Conservation (phyloP, 257 asterid genomes). For the Solanum sejunctum region DNA sequence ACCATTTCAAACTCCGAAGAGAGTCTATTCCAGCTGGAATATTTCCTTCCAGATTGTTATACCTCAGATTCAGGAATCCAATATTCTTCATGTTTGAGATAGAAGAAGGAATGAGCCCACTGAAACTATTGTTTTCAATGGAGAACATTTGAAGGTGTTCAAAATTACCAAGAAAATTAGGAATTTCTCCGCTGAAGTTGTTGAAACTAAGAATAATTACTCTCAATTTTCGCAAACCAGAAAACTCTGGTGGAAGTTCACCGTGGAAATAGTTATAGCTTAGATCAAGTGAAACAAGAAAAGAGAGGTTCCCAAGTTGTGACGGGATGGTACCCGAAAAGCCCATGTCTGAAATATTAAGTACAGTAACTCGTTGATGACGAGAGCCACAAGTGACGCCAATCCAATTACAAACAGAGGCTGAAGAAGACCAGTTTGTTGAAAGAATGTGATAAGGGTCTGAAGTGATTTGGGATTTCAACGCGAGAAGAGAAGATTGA, state of each 20-base stretch:
- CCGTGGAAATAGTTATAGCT: constrained; percentile 15
- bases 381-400: constrained; percentile 22
- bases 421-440: constrained; percentile 11
- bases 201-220: not conserved
- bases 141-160: not conserved
- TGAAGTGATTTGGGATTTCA: constrained; percentile 1
- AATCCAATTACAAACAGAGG: constrained; percentile 15
- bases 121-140: not conserved
- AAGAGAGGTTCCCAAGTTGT: constrained; percentile 19
- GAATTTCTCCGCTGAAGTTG: not conserved
- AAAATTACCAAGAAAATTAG: not conserved
- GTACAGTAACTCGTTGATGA: constrained; percentile 12
- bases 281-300: constrained; percentile 18
- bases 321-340: constrained; percentile 19
- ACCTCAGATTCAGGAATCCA: not conserved
- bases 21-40: not conserved
- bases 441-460: not conserved
- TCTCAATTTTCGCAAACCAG: constrained; percentile 1
- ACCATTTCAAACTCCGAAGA: not conserved
- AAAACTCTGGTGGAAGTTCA: constrained; percentile 6
- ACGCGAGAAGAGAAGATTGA: constrained; percentile 12
- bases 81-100: not conserved
- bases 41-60: not conserved
- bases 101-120: not conserved
- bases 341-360: constrained; percentile 12